A percentile compares a stretch with the other conserved stretches of the same genome.
Conservation (phyloP, 2,329 filamentous ascomycete genomes). For the Fusarium gaditjirri region DNA sequence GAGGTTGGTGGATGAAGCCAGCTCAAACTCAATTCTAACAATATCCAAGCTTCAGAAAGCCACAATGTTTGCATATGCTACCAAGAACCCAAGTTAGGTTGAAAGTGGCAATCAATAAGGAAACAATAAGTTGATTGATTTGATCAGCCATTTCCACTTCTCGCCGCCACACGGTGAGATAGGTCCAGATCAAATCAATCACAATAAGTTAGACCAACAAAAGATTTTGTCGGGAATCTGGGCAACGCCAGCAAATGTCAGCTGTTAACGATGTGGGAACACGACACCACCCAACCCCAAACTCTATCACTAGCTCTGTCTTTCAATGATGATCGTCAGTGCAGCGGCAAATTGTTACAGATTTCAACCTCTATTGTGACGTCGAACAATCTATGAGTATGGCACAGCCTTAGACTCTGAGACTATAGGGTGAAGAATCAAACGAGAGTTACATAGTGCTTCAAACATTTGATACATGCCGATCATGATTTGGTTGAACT, state of each 20-base stretch:
- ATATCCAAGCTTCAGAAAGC: neutral
- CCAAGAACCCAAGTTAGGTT: neutral
- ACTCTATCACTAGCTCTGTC: conserved; percentile 5
- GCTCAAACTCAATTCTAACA: neutral
- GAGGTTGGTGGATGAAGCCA: neutral
- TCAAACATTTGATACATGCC: conserved; percentile 3
- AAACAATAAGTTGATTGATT: no score
- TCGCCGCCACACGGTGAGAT: no score
- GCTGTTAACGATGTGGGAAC: conserved; percentile 3
- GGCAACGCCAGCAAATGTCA: conserved; percentile 9
- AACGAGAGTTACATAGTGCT: neutral
- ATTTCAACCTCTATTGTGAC: conserved; percentile 5
- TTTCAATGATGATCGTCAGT: neutral
- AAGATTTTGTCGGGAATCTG: neutral
- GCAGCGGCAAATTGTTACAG: neutral
- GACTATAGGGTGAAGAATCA: conserved; percentile 4
- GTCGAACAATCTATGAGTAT: neutral
- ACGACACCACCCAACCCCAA: conserved; percentile 11
- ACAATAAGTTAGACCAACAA: neutral
- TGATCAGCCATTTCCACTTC: no score
- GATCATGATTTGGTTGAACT: conserved; percentile 5
- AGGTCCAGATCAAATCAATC: no score
- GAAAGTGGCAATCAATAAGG: neutral
- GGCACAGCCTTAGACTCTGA: neutral
- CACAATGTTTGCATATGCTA: neutral